phyloP scores from a whole-genome alignment of 1,139 yeast genomes.

The Geotrichum aggregatum region DNA sequence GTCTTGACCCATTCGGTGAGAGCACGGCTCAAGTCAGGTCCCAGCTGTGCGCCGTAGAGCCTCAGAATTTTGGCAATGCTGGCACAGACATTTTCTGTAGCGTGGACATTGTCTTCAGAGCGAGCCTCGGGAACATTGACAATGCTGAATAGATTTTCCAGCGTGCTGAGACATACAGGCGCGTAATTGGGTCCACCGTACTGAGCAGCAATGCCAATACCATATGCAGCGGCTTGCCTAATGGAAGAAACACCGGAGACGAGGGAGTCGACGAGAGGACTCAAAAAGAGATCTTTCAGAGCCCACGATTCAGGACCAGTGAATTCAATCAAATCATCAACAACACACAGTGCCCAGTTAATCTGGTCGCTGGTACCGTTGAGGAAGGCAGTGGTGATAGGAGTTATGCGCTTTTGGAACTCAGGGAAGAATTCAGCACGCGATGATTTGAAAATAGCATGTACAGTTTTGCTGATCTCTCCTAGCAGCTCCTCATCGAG shows the following conservation, averaged over 20 bases:
- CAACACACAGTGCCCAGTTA: conserved; percentile 74
- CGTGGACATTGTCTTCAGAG: conserved; percentile 74
- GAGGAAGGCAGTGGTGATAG: conserved; percentile 34
- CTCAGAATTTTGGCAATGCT: conserved; percentile 73
- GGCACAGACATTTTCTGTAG: conserved; percentile 81
- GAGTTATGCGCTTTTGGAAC: conserved; percentile 48
- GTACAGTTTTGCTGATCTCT: conserved; percentile 73
- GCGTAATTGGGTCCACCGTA: conserved; percentile 62
- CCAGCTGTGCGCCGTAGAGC: conserved; percentile 46
- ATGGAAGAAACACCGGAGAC: conserved; percentile 59
- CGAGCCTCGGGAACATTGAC: conserved; percentile 80
- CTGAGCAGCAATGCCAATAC: conserved; percentile 84
- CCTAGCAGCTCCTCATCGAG: conserved; percentile 87
- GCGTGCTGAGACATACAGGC: conserved; percentile 60
- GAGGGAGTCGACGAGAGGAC: conserved; percentile 60
- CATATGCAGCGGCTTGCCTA: conserved; percentile 83
- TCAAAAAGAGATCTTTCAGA: conserved; percentile 61
- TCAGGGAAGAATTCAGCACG: conserved; percentile 58
- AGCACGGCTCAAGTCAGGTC: conserved; percentile 52
- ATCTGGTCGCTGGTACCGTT: conserved; percentile 64
- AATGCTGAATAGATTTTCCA: conserved; percentile 72
- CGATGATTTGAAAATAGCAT: conserved; percentile 66
- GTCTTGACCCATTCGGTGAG: conserved; percentile 74
- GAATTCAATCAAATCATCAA: conserved; percentile 76
- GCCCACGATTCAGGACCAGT: conserved; percentile 65